Conservation (phyloP, 2,329 filamentous ascomycete species). For the Aspergillus sp. region DNA sequence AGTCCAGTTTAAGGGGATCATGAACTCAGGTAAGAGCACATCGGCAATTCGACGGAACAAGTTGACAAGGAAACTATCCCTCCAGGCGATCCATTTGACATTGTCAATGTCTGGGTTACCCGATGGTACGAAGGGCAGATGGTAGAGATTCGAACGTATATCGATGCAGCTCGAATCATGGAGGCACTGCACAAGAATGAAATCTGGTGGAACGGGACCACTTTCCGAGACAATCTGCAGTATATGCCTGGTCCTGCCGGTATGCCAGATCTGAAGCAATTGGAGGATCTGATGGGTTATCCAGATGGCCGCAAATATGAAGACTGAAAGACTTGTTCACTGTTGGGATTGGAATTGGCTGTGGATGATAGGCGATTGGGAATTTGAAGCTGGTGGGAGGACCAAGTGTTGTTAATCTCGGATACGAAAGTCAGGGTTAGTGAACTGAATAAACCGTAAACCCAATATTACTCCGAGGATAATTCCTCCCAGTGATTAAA, state of each 20-base stretch:
- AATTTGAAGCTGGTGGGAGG: no score
- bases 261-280: conserved; percentile 23
- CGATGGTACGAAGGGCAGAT: conserved; percentile 26
- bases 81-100: conserved; percentile 24
- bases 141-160: conserved; percentile 30
- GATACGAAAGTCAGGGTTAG: no score
- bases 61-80: not conserved
- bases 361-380: no score
- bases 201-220: conserved; percentile 29
- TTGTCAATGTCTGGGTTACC: conserved; percentile 30
- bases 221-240: conserved; percentile 19
- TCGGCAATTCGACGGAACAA: not conserved
- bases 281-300: conserved; percentile 23
- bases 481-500: no score
- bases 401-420: no score
- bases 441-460: no score
- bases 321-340: conserved; percentile 1
- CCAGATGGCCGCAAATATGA: conserved; percentile 23
- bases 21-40: conserved; percentile 25
- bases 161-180: conserved; percentile 23
- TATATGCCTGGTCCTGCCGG: conserved; percentile 30
- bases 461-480: no score
- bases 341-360: no score
- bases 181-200: conserved; percentile 27
- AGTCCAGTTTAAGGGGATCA: conserved; percentile 24